Base-by-base conservation (phyloP, 2,329 filamentous ascomycete genomes). In the Diaporthe destruens region DNA sequence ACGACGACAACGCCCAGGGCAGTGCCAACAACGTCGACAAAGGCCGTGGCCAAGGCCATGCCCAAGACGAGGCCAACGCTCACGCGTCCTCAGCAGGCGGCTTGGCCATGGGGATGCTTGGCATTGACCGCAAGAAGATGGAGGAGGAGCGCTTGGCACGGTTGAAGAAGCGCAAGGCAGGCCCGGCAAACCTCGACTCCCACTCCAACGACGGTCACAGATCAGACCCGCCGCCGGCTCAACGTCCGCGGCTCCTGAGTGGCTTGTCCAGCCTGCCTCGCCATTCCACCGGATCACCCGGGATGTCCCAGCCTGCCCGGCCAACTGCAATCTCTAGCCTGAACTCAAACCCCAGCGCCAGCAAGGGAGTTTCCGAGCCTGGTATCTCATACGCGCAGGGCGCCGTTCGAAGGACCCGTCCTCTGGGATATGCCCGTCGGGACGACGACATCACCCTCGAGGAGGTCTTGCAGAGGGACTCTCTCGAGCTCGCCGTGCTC, bases 371-470 rank as follows among this genome's bases (percentile, higher is more conserved):
- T 36, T 20, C 29, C 42, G 65, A 34, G 65, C 20, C 53, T 29
- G 14, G 29, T 36, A 77, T 87, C 9, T 84, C 82, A 0, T 90
- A 84, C 75, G 83, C 85, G 2, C 81, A 82, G 53, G 96, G 95
- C 1, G 84, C 86, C 0, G 89, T 98, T 59, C 96, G 94, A 82
- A 94, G 93, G 78, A 98, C 96, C 0, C 96, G 93, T 90, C 90
- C 89, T 0, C 85, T 85, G 47, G 91, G 92, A 3, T 89, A 88
- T 75, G 84, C 87, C 1, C 87, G 93, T 47, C 85, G 80, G 0
- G 85, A 84, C 6, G 88, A 95, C 74, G 94, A 97, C 75, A 94
- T 98, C 79, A 96, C 91, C 74, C 91, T 98, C 53, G 94, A 97
- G 77, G 95, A 98, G 80, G 89, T 98, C 0, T 82, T 98, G 1